Percentiles rank a stretch among this genome's conserved stretches.
phyloP scores from a whole-genome alignment of 164 flowering plant genomes.

The Piper longum region DNA sequence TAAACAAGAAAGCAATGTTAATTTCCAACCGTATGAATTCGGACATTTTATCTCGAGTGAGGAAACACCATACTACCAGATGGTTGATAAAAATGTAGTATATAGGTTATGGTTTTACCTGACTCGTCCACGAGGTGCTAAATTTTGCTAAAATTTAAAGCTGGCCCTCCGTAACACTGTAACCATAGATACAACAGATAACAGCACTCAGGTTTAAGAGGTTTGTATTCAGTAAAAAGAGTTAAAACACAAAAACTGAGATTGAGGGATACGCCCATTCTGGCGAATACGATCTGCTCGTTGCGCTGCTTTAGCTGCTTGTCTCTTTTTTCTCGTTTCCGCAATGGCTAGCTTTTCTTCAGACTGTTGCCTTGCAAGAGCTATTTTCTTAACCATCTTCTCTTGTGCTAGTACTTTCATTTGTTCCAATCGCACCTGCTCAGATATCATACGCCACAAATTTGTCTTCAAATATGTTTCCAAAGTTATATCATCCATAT shows the following conservation, averaged over 20 bases:
- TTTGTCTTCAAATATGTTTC: neutral
- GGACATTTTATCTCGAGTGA: too few relatives aligned
- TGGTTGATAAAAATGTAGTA: too few relatives aligned
- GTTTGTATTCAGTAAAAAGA: conserved; percentile 21
- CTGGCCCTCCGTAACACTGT: too few relatives aligned
- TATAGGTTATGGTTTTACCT: too few relatives aligned
- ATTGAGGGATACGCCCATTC: conserved; percentile 56
- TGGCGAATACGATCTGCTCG: conserved; percentile 63
- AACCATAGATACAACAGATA: neutral
- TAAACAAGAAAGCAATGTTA: too few relatives aligned
- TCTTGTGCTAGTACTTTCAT: conserved; percentile 63
- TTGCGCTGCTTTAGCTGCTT: conserved; percentile 49
- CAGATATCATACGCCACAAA: neutral
- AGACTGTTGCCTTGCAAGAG: conserved; percentile 51
- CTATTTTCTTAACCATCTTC: conserved; percentile 62
- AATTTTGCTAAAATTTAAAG: too few relatives aligned
- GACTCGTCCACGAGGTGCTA: too few relatives aligned
- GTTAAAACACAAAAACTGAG: conserved; percentile 44
- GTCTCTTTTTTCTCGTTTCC: conserved; percentile 40
- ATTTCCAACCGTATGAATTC: too few relatives aligned
- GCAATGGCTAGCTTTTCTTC: conserved; percentile 62
- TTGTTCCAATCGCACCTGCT: conserved; percentile 58
- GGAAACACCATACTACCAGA: too few relatives aligned
- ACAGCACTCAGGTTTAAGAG: neutral
- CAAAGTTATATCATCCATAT: neutral